Evolutionary conservation across 2,329 filamentous ascomycete species (phyloP).

Genomic region (Septoria linicola): DNA sequence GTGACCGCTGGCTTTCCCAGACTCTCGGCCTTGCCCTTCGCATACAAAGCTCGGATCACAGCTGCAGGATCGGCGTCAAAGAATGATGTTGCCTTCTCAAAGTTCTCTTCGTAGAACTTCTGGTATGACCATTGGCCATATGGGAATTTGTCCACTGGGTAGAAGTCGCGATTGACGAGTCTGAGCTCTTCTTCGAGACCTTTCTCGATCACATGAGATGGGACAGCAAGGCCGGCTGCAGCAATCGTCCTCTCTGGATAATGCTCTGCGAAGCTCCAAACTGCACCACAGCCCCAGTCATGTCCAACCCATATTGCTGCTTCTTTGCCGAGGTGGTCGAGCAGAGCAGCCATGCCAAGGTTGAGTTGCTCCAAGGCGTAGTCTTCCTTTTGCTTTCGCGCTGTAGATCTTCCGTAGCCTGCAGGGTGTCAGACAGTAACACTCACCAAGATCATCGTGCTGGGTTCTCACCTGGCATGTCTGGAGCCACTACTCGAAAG

Average conservation of each 20-base stretch:
- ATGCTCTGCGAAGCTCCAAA: conserved; percentile 29
- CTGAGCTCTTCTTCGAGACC: conserved; percentile 42
- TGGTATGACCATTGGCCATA: conserved; percentile 42
- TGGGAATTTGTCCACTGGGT: conserved; percentile 46
- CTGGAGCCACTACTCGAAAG: conserved; percentile 33
- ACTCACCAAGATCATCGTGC: background rate
- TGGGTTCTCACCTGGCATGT: conserved; percentile 33
- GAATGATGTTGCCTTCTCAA: conserved; percentile 26
- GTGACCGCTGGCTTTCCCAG: conserved; percentile 33
- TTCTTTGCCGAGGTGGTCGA: conserved; percentile 40
- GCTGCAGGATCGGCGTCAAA: conserved; percentile 29
- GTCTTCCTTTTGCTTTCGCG: conserved; percentile 31
- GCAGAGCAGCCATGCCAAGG: conserved; percentile 40
- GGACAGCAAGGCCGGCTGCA: conserved; percentile 38
- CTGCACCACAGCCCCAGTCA: conserved; percentile 45
- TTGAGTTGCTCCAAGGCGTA: conserved; percentile 37
- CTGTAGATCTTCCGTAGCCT: conserved; percentile 39
- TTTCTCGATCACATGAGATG: conserved; percentile 45
- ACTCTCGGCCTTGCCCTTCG: conserved; percentile 27
- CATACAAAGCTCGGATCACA: conserved; percentile 32
- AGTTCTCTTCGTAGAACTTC: conserved; percentile 35
- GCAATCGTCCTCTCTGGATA: conserved; percentile 38
- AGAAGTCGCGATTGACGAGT: conserved; percentile 46
- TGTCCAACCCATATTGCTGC: conserved; percentile 52
- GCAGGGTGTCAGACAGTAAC: background rate